These are phyloP conservation scores for Stemphylium lycopersici DNA, from an alignment of 2,329 filamentous ascomycete genomes.

Conservation along the genomic window DNA sequence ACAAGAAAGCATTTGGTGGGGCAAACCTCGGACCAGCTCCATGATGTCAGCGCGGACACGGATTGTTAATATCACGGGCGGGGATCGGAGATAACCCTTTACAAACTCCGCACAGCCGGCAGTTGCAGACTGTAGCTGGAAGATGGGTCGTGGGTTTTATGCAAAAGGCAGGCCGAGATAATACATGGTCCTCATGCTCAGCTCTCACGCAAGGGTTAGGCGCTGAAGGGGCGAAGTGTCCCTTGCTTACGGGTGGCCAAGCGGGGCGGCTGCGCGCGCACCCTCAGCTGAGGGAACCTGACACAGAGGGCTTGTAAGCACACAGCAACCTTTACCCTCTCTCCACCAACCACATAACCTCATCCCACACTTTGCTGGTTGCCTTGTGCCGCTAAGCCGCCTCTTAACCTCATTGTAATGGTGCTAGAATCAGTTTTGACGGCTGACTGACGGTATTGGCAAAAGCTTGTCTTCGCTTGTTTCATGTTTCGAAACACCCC, in stretches of 20 bases:
- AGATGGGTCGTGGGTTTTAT: not conserved
- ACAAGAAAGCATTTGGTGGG: constrained; percentile 11
- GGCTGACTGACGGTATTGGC: constrained; percentile 19
- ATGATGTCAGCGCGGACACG: constrained; percentile 12
- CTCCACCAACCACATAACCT: not conserved
- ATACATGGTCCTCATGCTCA: not conserved
- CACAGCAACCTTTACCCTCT: not conserved
- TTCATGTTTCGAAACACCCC: constrained; percentile 37
- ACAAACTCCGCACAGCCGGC: not conserved
- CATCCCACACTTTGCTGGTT: not conserved
- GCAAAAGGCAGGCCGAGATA: not conserved
- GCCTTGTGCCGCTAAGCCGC: not conserved
- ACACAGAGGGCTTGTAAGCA: constrained; percentile 1
- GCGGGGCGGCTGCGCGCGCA: not conserved
- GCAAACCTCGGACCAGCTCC: constrained; percentile 5
- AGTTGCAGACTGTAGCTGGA: no score
- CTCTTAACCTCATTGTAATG: constrained; percentile 1
- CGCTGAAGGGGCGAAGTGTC: not conserved
- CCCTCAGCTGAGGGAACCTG: not conserved
- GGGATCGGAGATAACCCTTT: not conserved
- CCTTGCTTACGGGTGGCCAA: constrained; percentile 1
- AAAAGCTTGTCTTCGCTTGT: constrained; percentile 27
- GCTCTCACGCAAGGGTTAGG: not conserved
- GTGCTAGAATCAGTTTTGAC: constrained; percentile 3
- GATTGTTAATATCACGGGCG: constrained; percentile 8